Evolutionary conservation across 1,284 basidiomycete species (phyloP).

Genomic region (Sporisorium scitamineum): DNA sequence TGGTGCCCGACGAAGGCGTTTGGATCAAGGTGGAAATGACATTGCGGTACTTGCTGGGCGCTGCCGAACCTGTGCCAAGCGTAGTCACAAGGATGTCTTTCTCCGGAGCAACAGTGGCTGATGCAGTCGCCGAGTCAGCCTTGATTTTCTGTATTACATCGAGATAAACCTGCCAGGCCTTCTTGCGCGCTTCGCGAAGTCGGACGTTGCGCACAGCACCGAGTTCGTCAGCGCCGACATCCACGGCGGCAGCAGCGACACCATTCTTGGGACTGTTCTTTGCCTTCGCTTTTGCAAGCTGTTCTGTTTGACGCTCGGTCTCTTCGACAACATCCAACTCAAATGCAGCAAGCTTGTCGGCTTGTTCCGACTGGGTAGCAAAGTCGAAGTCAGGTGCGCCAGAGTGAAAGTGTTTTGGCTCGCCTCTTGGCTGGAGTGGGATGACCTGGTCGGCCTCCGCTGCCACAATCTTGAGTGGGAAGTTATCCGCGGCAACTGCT

Average conservation of each 20-base stretch:
- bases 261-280: constrained; percentile 55
- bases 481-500: neutral
- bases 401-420: constrained; percentile 24
- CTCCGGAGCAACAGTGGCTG: constrained; percentile 8
- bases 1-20: constrained; percentile 54
- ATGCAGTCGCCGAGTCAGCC: neutral
- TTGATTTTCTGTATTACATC: constrained; percentile 49
- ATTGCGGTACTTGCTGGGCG: constrained; percentile 74
- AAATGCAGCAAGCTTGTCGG: constrained; percentile 43
- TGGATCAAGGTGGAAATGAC: constrained; percentile 65
- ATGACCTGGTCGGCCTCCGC: constrained; percentile 41
- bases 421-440: constrained; percentile 42
- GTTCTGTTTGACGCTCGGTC: constrained; percentile 73
- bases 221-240: constrained; percentile 26
- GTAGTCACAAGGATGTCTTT: constrained; percentile 78
- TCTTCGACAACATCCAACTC: constrained; percentile 71
- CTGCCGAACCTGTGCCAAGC: constrained; percentile 87
- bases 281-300: constrained; percentile 39
- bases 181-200: constrained; percentile 44
- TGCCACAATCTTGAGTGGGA: constrained; percentile 20
- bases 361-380: constrained; percentile 18
- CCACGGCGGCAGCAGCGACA: constrained; percentile 23
- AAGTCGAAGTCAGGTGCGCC: constrained; percentile 67
- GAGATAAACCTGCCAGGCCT: constrained; percentile 54
- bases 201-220: constrained; percentile 34